These are phyloP conservation scores for Teunomyces funiuensis DNA, from an alignment of 805 yeast species.

Conservation along the genomic window DNA sequence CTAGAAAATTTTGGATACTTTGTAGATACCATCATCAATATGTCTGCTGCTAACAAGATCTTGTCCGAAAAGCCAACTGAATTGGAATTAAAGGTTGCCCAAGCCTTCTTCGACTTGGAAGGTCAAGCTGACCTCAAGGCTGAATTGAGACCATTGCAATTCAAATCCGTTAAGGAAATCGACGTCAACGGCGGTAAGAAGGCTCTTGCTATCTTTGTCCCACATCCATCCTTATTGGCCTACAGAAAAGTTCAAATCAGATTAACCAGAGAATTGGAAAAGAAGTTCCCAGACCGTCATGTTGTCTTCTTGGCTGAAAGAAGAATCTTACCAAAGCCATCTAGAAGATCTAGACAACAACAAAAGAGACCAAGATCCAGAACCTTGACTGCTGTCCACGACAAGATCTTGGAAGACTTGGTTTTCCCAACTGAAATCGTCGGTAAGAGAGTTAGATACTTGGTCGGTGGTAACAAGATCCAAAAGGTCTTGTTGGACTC, in stretches of 20 bases:
- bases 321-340: conserved; percentile 98
- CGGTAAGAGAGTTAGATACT: conserved; percentile 99
- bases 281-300: conserved; percentile 99
- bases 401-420: conserved; percentile 96
- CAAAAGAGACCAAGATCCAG: conserved; percentile 99
- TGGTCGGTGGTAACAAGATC: conserved; percentile 98
- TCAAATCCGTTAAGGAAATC: conserved; percentile 97
- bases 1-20: conserved; percentile 12
- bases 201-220: conserved; percentile 97
- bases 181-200: conserved; percentile 98
- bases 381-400: conserved; percentile 98
- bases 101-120: conserved; percentile 97
- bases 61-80: conserved; percentile 94
- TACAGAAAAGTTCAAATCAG: conserved; percentile 97
- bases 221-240: conserved; percentile 87
- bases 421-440: conserved; percentile 99
- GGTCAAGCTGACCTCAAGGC: conserved; percentile 95
- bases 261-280: conserved; percentile 98
- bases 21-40: conserved; percentile 32
- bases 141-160: conserved; percentile 97
- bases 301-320: conserved; percentile 99
- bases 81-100: conserved; percentile 99
- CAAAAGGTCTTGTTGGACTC: conserved; percentile 97
- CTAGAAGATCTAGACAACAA: conserved; percentile 87
- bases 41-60: conserved; percentile 98